A percentile compares a stretch with the other conserved stretches of the same genome.
Conservation (phyloP, 306 rosid species). For the Abrus pulchellus region DNA sequence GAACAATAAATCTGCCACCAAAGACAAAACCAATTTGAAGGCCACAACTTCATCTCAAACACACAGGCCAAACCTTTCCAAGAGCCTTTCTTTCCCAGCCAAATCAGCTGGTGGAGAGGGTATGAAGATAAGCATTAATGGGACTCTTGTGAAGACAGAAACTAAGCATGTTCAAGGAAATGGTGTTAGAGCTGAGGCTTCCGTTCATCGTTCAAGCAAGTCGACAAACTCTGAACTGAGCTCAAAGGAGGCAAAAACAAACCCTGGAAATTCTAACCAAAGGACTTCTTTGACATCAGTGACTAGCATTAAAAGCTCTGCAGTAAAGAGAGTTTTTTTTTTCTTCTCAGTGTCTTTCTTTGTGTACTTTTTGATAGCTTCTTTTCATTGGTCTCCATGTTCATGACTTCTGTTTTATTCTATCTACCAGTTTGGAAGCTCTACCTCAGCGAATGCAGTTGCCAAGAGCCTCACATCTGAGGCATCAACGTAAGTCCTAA, state of each 20-base stretch:
- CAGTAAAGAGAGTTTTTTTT: slow-evolving; percentile 47
- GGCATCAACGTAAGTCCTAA: slow-evolving; percentile 62
- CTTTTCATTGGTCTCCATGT: slow-evolving; percentile 35
- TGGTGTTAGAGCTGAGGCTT: slow-evolving; percentile 57
- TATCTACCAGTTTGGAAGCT: slow-evolving; percentile 61
- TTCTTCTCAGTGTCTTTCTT: neutral
- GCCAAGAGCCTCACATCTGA: slow-evolving; percentile 58
- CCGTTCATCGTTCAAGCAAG: slow-evolving; percentile 57
- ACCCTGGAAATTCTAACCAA: slow-evolving; percentile 50
- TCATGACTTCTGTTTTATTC: slow-evolving; percentile 14
- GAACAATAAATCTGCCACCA: slow-evolving; percentile 60
- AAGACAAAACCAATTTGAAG: slow-evolving; percentile 69
- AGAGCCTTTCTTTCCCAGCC: slow-evolving; percentile 84
- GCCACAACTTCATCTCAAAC: slow-evolving; percentile 55
- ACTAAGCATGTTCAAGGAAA: slow-evolving; percentile 52
- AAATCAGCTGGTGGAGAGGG: slow-evolving; percentile 61
- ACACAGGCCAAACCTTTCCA: slow-evolving; percentile 65
- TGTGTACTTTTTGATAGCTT: slow-evolving; percentile 34
- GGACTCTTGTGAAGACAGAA: slow-evolving; percentile 55
- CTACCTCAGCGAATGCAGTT: slow-evolving; percentile 52
- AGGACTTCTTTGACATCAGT: slow-evolving; percentile 61
- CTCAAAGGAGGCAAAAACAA: slow-evolving; percentile 61
- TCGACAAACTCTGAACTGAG: slow-evolving; percentile 56
- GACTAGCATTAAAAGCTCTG: slow-evolving; percentile 53
- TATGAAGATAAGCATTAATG: slow-evolving; percentile 77